A percentile compares a stretch with the other conserved stretches of the same genome.
Conservation (phyloP, 805 yeast genomes). For the Ogataea siamensis region DNA sequence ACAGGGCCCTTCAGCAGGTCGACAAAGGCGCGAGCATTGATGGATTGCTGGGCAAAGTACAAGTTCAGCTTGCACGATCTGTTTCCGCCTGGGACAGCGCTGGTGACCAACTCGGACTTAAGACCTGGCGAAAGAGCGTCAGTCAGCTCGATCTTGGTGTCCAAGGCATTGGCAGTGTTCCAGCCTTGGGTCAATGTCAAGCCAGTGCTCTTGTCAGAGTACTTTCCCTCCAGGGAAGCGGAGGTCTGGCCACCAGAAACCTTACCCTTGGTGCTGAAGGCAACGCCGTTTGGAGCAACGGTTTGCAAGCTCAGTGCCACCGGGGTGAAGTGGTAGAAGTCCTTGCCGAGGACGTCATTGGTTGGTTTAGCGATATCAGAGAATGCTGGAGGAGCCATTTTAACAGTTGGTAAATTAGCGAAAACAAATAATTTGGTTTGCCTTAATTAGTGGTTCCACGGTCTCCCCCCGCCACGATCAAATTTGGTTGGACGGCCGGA, state of each 20-base stretch:
- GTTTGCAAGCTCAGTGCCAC: slow-evolving; percentile 89
- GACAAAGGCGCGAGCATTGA: slow-evolving; percentile 91
- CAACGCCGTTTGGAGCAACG: slow-evolving; percentile 93
- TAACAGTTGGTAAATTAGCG: slow-evolving; percentile 10
- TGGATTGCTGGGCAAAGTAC: slow-evolving; percentile 87
- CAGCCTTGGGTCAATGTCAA: slow-evolving; percentile 95
- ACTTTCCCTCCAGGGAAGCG: slow-evolving; percentile 88
- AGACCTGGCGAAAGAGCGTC: slow-evolving; percentile 94
- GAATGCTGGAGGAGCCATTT: slow-evolving; percentile 85
- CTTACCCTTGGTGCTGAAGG: slow-evolving; percentile 92
- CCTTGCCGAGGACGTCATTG: slow-evolving; percentile 85
- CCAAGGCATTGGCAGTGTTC: slow-evolving; percentile 89
- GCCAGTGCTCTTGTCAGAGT: slow-evolving; percentile 89
- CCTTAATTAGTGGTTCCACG: slow-evolving; percentile 6
- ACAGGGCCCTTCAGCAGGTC: slow-evolving; percentile 94
- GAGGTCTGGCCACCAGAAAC: slow-evolving; percentile 77
- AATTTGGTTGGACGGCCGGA: slow-evolving; percentile 9
- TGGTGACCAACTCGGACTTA: slow-evolving; percentile 86
- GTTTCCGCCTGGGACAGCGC: slow-evolving; percentile 80
- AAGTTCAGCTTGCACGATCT: slow-evolving; percentile 88
- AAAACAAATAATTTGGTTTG: slow-evolving; percentile 6
- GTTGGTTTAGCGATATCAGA: slow-evolving; percentile 90
- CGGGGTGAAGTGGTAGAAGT: slow-evolving; percentile 89
- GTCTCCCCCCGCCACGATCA: slow-evolving; percentile 8
- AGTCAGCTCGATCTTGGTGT: slow-evolving; percentile 88